Evolutionary conservation across 177 flowering plant genomes (phyloP), one percentile per base, ranked within the genome.

Genomic region (Vitis hybrid): DNA sequence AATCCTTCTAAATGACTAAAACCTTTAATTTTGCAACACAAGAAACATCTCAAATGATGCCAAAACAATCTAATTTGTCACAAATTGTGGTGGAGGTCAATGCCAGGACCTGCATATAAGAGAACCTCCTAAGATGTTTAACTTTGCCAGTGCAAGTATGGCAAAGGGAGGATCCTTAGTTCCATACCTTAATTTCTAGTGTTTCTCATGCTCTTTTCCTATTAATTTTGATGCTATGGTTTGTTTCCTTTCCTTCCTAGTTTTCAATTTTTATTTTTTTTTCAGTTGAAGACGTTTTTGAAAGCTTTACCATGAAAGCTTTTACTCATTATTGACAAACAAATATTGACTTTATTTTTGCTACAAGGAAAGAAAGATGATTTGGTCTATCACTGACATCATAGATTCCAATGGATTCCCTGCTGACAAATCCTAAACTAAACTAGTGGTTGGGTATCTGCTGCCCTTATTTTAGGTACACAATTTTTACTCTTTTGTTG

Each of bases 371-470:
- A 86, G 68, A 24, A 86, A 86, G 73, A 73, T 81, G 81, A 74
- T 76, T 72, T 81, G 73, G 83, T 51, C 81, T 0, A 86, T 81
- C 19, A 78, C 80, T 0, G 86, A 87, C 72, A 83, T 91, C 0
- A 78, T 83, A 17, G 86, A 88, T 68, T 81, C 80, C 81, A 84
- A 80, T 62, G 94, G 88, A 7, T 78, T 74, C 62, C 90, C 91
- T 19, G 94, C 89, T 62, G 85, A 86, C 55, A 79, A 62, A 68
- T 77, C 90, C 11, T 88, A 71, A 82, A 85, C 11, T 88, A 71
- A 82, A 85, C 91, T 19, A 91, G 94, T 24, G 90, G 94, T 68
- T 90, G 94, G 94, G 76, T 83, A 6, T 80, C 82, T 14, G 89
- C 94, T 24, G 87, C 90, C 46, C 85, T 84, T 21, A 83, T 84